Conservation (phyloP, 352 stramenopile species). For the Globisporangium okanoganense region DNA sequence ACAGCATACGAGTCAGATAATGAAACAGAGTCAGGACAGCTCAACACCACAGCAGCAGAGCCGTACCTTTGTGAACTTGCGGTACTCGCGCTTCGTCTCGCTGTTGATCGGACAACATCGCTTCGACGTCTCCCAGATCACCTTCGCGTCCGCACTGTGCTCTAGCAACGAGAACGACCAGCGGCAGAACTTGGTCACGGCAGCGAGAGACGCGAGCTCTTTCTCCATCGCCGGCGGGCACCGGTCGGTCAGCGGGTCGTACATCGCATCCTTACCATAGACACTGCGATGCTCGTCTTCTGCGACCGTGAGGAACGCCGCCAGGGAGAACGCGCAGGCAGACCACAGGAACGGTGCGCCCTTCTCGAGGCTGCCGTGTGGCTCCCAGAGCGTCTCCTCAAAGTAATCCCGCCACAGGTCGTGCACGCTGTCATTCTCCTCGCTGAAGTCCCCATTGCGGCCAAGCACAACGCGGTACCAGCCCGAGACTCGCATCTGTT, state of each 20-base stretch:
- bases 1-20: not conserved
- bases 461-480: conserved; percentile 75
- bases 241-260: conserved; percentile 50
- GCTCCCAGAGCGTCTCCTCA: conserved; percentile 84
- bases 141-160: conserved; percentile 80
- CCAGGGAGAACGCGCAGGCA: conserved; percentile 74
- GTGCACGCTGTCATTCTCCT: conserved; percentile 56
- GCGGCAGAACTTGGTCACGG: conserved; percentile 81
- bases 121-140: conserved; percentile 87
- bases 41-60: not conserved
- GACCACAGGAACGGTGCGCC: conserved; percentile 84
- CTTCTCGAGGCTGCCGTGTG: conserved; percentile 83
- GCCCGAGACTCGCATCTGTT: conserved; percentile 54
- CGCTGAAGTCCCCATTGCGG: conserved; percentile 48
- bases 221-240: conserved; percentile 77
- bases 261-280: conserved; percentile 18
- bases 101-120: conserved; percentile 81
- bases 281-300: conserved; percentile 48
- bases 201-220: conserved; percentile 68
- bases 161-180: conserved; percentile 87
- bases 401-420: conserved; percentile 87
- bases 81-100: conserved; percentile 83
- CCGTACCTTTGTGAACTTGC: conserved; percentile 85
- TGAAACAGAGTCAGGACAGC: not conserved
- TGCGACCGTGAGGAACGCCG: conserved; percentile 65